Base-by-base conservation (phyloP, 108 stramenopile genomes). In the Skeletonema marinoi region DNA sequence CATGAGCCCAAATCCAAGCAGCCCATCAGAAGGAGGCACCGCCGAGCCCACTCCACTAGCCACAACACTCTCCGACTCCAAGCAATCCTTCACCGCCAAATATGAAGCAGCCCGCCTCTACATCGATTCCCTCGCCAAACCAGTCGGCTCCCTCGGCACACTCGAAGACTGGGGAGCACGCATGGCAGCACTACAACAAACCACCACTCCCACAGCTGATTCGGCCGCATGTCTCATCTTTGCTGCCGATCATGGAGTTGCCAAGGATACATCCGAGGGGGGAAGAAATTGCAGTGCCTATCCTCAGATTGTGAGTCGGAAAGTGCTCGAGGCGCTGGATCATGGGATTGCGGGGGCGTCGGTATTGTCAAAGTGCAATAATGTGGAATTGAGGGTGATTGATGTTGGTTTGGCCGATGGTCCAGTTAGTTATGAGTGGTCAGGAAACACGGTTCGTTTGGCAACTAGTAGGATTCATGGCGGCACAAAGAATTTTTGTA, bases 161-260 rank as follows among this genome's bases (percentile, higher is more conserved):
- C 56, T 95, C 13, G 94, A 95, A 78, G 89, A 86, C 13, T 90
- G 87, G 86, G 90, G 84, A 0, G 88, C 89, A 35, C 74, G 89
- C 8, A 39, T 95, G 9, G 80, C 85, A 14, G 78, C 84, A 4
- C 66, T 92, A 25, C 91, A 91, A 72, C 36, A 71, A 30, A 81
- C 68, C 21, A 19, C 73, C 7, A 68, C 51, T 19, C 92, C 92
- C 0, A 64, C 39, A 10, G 74, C 71, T 3, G 68, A 74, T 58
- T 54, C 67, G 3, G 74, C 83, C 1, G 79, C 64, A 11, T 90
- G 88, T 33, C 67, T 92, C 2, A 88, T 95, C 35, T 95, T 93
- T 70, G 94, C 91, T 4, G 92, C 70, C 10, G 92, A 93, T 80
- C 94, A 95, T 71, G 94, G 94, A 9, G 85, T 89, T 25, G 88